These are phyloP conservation scores for Fragilariopsis cylindrus DNA, from an alignment of 108 stramenopile species.

Conservation along the genomic window DNA sequence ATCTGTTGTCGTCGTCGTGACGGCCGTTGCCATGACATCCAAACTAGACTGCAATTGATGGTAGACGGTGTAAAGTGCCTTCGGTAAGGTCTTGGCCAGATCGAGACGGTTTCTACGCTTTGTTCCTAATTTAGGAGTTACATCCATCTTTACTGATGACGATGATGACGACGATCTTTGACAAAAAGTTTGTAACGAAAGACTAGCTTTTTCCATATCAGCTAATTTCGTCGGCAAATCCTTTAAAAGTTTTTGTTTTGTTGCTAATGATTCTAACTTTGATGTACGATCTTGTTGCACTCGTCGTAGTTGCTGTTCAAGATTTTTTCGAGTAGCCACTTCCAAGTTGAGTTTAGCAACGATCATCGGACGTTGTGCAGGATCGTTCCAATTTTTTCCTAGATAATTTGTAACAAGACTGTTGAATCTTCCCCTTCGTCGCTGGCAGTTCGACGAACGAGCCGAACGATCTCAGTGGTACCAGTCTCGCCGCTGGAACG, in stretches of 20 bases:
- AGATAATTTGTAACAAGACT: background rate
- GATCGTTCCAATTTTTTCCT: background rate
- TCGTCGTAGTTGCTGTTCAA: slow-evolving; percentile 21
- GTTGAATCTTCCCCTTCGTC: background rate
- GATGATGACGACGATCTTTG: background rate
- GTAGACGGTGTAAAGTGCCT: slow-evolving; percentile 71
- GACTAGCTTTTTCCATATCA: slow-evolving; percentile 59
- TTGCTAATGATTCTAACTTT: slow-evolving; percentile 31
- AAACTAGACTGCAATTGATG: slow-evolving; percentile 61
- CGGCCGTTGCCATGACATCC: slow-evolving; percentile 34
- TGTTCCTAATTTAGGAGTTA: slow-evolving; percentile 25
- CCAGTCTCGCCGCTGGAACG: background rate
- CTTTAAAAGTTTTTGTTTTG: slow-evolving; percentile 37
- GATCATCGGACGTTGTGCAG: background rate
- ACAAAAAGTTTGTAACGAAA: slow-evolving; percentile 67
- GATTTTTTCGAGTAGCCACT: slow-evolving; percentile 15
- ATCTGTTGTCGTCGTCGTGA: background rate
- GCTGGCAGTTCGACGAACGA: background rate
- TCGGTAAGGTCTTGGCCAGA: slow-evolving; percentile 53
- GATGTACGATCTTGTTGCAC: slow-evolving; percentile 34
- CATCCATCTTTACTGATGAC: slow-evolving; percentile 19
- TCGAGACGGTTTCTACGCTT: slow-evolving; percentile 54
- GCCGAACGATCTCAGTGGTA: background rate
- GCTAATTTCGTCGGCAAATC: slow-evolving; percentile 55
- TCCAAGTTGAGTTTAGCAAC: slow-evolving; percentile 20